Base-by-base conservation (phyloP, 164 flowering plant genomes). In the Aristolochia contorta region DNA sequence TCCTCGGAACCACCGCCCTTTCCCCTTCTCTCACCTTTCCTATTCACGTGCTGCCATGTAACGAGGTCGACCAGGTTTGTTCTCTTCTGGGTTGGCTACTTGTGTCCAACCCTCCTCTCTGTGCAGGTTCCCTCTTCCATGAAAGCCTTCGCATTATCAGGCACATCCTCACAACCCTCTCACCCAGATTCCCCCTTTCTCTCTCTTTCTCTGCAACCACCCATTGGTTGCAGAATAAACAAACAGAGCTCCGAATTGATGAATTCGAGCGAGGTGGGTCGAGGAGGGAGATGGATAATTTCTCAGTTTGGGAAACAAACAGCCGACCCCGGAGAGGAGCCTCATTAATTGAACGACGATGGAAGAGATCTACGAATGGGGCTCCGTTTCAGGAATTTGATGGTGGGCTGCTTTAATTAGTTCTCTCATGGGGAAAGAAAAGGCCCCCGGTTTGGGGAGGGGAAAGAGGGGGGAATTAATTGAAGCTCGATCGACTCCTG, bases 1-100 rank as follows among this genome's bases (percentile, higher is more conserved):
- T 41, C 68, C 71, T 72, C 37, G 75, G 62, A 64, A 72, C 65
- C 66, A 66, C 54, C 73, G 81, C 77, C 74, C 49, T 59, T 62
- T 57, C 50, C 10, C n/a, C 13, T 25, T 32, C 45, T 16, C 54
- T 67, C 50, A 48, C 49, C 61, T 71, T 68, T 67, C 65, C 51
- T 60, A 59, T 74, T 83, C 86, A 82, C 86, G 81, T 82, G 86
- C 58, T 68, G 82, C 64, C 71, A 72, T 71, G 70, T 58, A 66
- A 63, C 56, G 48, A 60, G 54, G 64, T 60, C 45, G 62, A 24
- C 46, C 59, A 23, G 77, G 68, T 81, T 78, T 79, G 85, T 77
- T 79, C 71, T 75, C 76, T 71, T 78, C 41, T 81, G 84, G 62
- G 67, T 78, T 78, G 79, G 83, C 76, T 71, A 64, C 63, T 63